Evolutionary conservation across 192 early-diverging fungal genomes (phyloP), one percentile per base, ranked within the genome.

Genomic region (Borealophlyctis nickersoniae): DNA sequence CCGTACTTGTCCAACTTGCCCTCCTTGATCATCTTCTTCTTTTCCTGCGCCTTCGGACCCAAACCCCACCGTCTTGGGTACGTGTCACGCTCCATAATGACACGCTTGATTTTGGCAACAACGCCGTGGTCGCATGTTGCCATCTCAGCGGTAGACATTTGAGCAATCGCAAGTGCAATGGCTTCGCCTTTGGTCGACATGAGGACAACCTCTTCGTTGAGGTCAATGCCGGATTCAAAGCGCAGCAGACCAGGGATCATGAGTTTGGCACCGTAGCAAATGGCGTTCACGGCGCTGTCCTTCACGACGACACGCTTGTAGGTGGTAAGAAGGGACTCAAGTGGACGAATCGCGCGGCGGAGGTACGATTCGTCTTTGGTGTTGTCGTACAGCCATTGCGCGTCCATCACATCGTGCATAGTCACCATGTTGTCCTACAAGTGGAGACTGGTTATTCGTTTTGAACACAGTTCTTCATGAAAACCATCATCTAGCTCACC

Each of bases 161-260:
- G 87, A 11, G 95, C 95, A 72, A 94, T 91, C 55, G 87, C 95
- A n/a, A 99, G 80, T 19, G 96, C 96, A 67, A 99, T 96, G 34
- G 96, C 96, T 73, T 99, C 96, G 62, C 96, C 96, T 87, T 99
- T 99, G 74, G 96, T 99, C 48, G 96, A 93, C 91, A 99, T 99
- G 66, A 99, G 78, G 26, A 99, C 93, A 49, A 99, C 86, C 78
- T 99, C 96, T 72, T 99, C 95, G 75, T 94, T 84, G 70, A 98
- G 70, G 73, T 99, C 96, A 70, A 99, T 88, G 48, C 88, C 94
- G 61, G 89, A 89, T 78, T 97, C 94, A 67, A 92, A 99, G 30
- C 95, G 90, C 56, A 99, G 81, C 23, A 98, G 87, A 73, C 96
- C 96, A 24, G 96, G 96, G 56, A 99, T 85, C 96, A 99, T 98